Conservation (phyloP, 345 rosid genomes). For the Adansonia digitata region DNA sequence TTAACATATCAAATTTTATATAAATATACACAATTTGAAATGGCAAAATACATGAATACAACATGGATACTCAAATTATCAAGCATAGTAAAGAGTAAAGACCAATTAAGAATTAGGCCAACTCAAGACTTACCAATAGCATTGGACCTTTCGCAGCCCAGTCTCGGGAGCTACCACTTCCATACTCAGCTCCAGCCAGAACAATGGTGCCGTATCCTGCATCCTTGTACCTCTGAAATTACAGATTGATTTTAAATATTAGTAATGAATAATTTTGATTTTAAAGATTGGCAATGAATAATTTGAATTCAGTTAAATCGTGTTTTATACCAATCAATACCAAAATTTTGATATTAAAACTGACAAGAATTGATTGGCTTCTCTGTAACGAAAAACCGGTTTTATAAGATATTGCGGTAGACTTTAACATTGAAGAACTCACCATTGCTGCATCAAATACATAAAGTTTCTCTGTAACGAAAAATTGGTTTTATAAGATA, state of each 20-base stretch:
- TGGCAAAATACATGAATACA: too few relatives aligned
- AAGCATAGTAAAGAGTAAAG: neutral
- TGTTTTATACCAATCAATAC: neutral
- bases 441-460: constrained; percentile 93
- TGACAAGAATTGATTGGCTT: neutral
- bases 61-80: too few relatives aligned
- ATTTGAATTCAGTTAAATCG: too few relatives aligned
- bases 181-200: constrained; percentile 97
- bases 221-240: constrained; percentile 70
- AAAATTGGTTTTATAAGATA: neutral
- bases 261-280: neutral
- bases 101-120: neutral
- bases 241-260: neutral
- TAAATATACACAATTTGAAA: too few relatives aligned
- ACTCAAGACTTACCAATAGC: constrained; percentile 56
- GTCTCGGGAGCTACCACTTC: constrained; percentile 99
- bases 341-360: neutral
- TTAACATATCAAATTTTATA: too few relatives aligned
- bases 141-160: constrained; percentile 99
- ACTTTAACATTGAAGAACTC: constrained; percentile 17
- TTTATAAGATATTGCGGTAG: neutral
- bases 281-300: too few relatives aligned
- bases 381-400: too few relatives aligned
- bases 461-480: constrained; percentile 82
- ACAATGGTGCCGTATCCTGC: constrained; percentile 75